Evolutionary conservation across 2,329 filamentous ascomycete species (phyloP), one percentile per base, ranked within the genome.

Genomic region (Ascochyta viciae-villosae): DNA sequence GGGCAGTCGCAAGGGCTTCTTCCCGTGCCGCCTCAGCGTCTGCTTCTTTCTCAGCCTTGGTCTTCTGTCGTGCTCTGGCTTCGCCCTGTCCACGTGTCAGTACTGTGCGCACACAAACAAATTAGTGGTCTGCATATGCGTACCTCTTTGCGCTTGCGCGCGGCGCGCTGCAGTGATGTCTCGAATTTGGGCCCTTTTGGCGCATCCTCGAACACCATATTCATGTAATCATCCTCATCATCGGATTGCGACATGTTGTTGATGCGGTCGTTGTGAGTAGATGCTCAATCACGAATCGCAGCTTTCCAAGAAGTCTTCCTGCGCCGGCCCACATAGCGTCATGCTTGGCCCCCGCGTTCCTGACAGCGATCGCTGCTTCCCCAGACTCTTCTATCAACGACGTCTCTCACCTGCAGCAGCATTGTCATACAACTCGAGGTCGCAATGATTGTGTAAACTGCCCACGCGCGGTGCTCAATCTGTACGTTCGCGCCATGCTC

Each of bases 191-290:
- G 70, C 26, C 74, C 72, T 16, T 76, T 75, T 0, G 85, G 82
- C 52, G 65, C 65, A 63, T 96, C 90, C 16, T 85, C 83, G 72
- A 99, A 93, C 13, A 88, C 83, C 94, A 99, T 98, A 67, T 89
- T 92, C 90, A 99, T 96, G 82, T 99, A 98, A 77, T 99, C 95
- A 62, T 97, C 92, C 61, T 92, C 91, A 19, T 92, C 91, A 6
- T 91, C 90, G 3, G 71, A 70, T 53, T 71, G 61, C 58, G 70
- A 64, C 72, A 75, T 74, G 38, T 33, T 57, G 57, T 23, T 15
- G 39, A 13, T 24, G 50, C 39, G 38, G 22, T 29, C 35, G 41
- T 29, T 19, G 19, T 40, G 16, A 39, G 19, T 39, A 48, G 56
- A 3, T 41, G 22, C 23, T 48, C 42, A 42, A 9, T 52, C 45